phyloP scores from a whole-genome alignment of 2,329 filamentous ascomycete species.

The Chaetomium globosum region DNA sequence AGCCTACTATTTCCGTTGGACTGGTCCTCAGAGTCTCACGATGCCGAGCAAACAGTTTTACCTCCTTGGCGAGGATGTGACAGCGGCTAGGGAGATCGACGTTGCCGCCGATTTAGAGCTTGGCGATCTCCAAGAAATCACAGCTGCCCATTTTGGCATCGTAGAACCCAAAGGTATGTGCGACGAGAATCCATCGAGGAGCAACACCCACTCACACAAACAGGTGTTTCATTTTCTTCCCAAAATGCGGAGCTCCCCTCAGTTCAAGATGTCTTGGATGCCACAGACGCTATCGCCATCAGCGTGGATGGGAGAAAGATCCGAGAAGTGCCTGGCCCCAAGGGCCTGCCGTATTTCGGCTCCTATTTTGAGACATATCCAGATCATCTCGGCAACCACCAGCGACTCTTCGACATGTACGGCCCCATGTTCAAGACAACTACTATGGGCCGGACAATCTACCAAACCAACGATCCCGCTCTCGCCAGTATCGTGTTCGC shows the following conservation, averaged over 20 bases:
- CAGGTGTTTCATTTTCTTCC: slow-evolving; percentile 33
- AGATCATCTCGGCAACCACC: slow-evolving; percentile 58
- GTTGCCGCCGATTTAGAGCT: slow-evolving; percentile 41
- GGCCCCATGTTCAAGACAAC: slow-evolving; percentile 55
- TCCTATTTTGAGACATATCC: slow-evolving; percentile 60
- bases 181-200: background rate
- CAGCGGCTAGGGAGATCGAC: slow-evolving; percentile 44
- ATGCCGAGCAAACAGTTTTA: slow-evolving; percentile 44
- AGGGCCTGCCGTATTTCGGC: slow-evolving; percentile 53
- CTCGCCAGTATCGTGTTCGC: slow-evolving; percentile 51
- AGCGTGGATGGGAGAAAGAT: slow-evolving; percentile 54
- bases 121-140: slow-evolving; percentile 44
- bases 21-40: background rate
- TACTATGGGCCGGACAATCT: slow-evolving; percentile 53
- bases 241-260: slow-evolving; percentile 38
- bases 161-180: slow-evolving; percentile 43
- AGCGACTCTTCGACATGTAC: slow-evolving; percentile 50
- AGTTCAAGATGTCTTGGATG: slow-evolving; percentile 43
- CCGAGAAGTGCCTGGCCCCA: slow-evolving; percentile 54
- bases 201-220: slow-evolving; percentile 38
- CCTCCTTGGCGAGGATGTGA: slow-evolving; percentile 46
- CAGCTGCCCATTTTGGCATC: slow-evolving; percentile 49
- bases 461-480: slow-evolving; percentile 55
- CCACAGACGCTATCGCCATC: slow-evolving; percentile 45
- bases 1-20: background rate